phyloP scores from a whole-genome alignment of 176 grass and related monocot genomes.

The Raddia guianensis region DNA sequence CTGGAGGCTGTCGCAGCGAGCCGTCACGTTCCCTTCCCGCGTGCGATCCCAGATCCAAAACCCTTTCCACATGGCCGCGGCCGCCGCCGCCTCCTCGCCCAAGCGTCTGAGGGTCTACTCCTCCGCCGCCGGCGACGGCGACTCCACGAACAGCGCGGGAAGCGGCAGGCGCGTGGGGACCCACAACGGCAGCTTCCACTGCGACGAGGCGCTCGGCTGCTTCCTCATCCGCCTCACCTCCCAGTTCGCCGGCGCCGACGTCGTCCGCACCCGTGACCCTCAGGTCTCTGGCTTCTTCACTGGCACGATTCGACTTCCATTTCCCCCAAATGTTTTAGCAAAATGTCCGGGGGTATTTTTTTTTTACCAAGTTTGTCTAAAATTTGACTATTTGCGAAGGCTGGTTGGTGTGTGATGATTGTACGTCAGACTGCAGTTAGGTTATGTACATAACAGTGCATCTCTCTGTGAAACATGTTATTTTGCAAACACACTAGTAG shows the following conservation, averaged over 20 bases:
- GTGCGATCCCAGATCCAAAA: constrained; percentile 46
- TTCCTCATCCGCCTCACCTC: constrained; percentile 94
- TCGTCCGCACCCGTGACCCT: constrained; percentile 79
- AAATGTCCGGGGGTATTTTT: not conserved
- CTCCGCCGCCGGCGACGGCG: constrained; percentile 24
- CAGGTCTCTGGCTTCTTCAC: constrained; percentile 42
- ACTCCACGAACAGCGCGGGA: constrained; percentile 34
- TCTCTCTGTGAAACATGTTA: not conserved
- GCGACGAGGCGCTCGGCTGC: constrained; percentile 98
- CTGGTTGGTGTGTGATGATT: not conserved
- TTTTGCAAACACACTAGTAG: not conserved
- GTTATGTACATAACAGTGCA: not conserved
- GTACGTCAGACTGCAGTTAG: not conserved
- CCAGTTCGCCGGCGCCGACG: constrained; percentile 75
- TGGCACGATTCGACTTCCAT: constrained; percentile 15
- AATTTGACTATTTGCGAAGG: not conserved
- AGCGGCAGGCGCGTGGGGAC: constrained; percentile 78
- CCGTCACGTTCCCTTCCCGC: constrained; percentile 43
- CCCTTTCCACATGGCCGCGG: constrained; percentile 56
- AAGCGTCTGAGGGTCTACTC: constrained; percentile 62
- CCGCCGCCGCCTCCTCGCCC: constrained; percentile 40
- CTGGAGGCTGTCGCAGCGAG: constrained; percentile 63
- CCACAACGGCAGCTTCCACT: constrained; percentile 99
- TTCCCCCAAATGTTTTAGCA: not conserved
- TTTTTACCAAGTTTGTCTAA: not conserved